Evolutionary conservation across 495 filamentous ascomycete genomes (phyloP).

Genomic region (Friedmanniomyces simplex): DNA sequence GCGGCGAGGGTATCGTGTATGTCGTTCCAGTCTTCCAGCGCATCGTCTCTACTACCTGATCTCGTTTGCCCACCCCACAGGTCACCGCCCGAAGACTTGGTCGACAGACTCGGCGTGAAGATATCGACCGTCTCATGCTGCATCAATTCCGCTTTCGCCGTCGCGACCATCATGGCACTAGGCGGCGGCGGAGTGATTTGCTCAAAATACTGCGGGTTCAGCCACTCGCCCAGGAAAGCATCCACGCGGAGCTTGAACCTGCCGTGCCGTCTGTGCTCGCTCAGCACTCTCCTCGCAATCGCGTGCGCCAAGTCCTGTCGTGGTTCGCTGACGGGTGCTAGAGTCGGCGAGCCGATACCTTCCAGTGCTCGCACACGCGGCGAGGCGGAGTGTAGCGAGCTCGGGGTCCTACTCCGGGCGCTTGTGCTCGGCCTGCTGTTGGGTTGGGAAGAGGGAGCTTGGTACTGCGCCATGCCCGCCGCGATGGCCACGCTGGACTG

Average conservation of each 20-base stretch:
- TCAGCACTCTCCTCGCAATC: constrained; percentile 5
- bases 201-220: constrained; percentile 84
- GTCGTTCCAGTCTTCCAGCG: constrained; percentile 22
- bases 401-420: neutral
- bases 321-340: constrained; percentile 18
- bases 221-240: constrained; percentile 91
- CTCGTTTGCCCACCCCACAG: constrained; percentile 12
- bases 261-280: constrained; percentile 23
- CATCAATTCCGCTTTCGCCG: constrained; percentile 75
- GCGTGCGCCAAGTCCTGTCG: constrained; percentile 12
- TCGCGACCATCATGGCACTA: constrained; percentile 74
- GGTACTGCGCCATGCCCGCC: constrained; percentile 68
- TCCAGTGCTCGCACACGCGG: constrained; percentile 8
- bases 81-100: constrained; percentile 1
- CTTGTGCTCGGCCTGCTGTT: neutral
- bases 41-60: constrained; percentile 19
- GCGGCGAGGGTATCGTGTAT: constrained; percentile 25
- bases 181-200: constrained; percentile 80
- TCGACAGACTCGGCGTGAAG: constrained; percentile 12
- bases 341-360: constrained; percentile 12
- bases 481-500: constrained; percentile 87
- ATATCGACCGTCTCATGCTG: constrained; percentile 23
- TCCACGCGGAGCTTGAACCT: constrained; percentile 68
- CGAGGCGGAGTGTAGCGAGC: constrained; percentile 13
- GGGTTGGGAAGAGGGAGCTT: constrained; percentile 21